A percentile compares a stretch with the other conserved stretches of the same genome.
Conservation (phyloP, 768 basidiomycete genomes). For the Boletus pseudopeckii region DNA sequence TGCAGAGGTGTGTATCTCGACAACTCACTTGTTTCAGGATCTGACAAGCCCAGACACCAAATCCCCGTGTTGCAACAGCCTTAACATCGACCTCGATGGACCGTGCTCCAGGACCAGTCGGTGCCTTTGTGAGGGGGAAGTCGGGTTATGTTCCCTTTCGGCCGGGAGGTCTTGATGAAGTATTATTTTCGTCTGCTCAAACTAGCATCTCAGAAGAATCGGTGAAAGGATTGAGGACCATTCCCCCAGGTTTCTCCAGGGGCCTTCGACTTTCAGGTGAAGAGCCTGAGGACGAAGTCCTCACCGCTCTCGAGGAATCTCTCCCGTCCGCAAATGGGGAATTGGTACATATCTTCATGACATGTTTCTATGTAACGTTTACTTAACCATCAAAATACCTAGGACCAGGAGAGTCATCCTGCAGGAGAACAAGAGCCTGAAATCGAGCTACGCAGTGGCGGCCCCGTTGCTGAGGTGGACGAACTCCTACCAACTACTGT, state of each 20-base stretch:
- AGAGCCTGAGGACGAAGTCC: slow-evolving; percentile 43
- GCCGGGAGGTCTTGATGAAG: slow-evolving; percentile 88
- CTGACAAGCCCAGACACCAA: slow-evolving; percentile 44
- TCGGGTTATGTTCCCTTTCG: slow-evolving; percentile 90
- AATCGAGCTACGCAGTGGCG: slow-evolving; percentile 11
- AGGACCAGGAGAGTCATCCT: slow-evolving; percentile 21
- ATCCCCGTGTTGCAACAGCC: slow-evolving; percentile 57
- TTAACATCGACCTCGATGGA: slow-evolving; percentile 82
- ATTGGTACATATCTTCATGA: slow-evolving; percentile 11
- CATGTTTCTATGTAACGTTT: slow-evolving; percentile 5
- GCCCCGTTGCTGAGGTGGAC: slow-evolving; percentile 57
- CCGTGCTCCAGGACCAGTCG: slow-evolving; percentile 74
- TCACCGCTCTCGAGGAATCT: slow-evolving; percentile 31
- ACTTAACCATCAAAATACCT: slow-evolving; percentile 24
- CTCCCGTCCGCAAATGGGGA: slow-evolving; percentile 7
- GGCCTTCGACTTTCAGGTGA: slow-evolving; percentile 73
- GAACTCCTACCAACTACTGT: slow-evolving; percentile 70
- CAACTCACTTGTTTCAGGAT: background rate
- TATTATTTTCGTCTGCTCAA: slow-evolving; percentile 33
- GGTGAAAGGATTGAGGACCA: slow-evolving; percentile 48
- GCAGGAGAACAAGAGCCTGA: slow-evolving; percentile 24
- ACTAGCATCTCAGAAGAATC: slow-evolving; percentile 38
- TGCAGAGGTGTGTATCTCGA: slow-evolving; percentile 56
- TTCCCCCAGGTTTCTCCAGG: slow-evolving; percentile 81
- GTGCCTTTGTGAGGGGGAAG: slow-evolving; percentile 90